Evolutionary conservation across 805 yeast species (phyloP).

Genomic region (Yarrowia bubula): DNA sequence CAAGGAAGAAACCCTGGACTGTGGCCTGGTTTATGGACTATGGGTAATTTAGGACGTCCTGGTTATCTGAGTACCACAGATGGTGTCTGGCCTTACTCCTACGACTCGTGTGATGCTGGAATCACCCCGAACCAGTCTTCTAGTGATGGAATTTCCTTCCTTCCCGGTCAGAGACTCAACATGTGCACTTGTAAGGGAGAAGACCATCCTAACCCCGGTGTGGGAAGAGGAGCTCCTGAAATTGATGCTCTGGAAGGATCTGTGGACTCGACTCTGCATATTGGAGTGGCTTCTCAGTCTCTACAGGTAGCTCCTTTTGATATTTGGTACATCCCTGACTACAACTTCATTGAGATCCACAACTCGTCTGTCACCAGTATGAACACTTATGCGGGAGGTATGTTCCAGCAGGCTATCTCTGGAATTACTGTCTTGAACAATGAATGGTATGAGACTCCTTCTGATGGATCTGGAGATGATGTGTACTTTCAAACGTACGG

Average conservation of each 20-base stretch:
- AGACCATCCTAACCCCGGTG: slow-evolving; percentile 84
- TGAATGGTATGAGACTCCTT: slow-evolving; percentile 69
- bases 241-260: slow-evolving; percentile 90
- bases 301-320: slow-evolving; percentile 91
- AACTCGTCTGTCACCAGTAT: slow-evolving; percentile 68
- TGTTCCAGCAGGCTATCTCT: slow-evolving; percentile 89
- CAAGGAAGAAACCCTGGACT: slow-evolving; percentile 75
- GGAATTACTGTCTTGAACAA: slow-evolving; percentile 75
- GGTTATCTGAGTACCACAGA: slow-evolving; percentile 85
- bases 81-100: slow-evolving; percentile 94
- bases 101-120: slow-evolving; percentile 87
- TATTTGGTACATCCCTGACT: slow-evolving; percentile 92
- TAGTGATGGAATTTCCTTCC: slow-evolving; percentile 79
- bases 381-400: slow-evolving; percentile 92
- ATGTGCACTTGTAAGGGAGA: slow-evolving; percentile 77
- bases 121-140: slow-evolving; percentile 94
- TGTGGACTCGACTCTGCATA: slow-evolving; percentile 42
- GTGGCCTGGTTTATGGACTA: slow-evolving; percentile 97
- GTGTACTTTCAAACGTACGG: slow-evolving; percentile 69
- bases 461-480: slow-evolving; percentile 24
- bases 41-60: slow-evolving; percentile 91
- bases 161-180: slow-evolving; percentile 80
- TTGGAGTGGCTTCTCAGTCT: slow-evolving; percentile 86
- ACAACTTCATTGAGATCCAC: slow-evolving; percentile 70
- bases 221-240: slow-evolving; percentile 94